Conservation (phyloP, 2,329 filamentous ascomycete species). For the Pseudovirgaria hyperparasitica region DNA sequence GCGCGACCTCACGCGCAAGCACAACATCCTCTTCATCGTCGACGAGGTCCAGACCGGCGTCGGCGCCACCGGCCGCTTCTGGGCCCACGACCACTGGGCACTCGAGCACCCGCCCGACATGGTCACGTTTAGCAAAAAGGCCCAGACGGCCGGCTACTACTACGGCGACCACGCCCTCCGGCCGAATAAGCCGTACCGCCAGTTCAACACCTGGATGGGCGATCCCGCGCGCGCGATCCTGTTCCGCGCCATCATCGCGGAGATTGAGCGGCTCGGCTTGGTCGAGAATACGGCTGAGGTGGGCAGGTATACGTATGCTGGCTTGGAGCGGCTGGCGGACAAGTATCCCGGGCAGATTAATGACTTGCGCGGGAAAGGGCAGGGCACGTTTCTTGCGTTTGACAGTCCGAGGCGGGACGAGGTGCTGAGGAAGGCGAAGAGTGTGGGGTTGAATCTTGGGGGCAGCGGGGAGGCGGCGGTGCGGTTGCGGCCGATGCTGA, state of each 20-base stretch:
- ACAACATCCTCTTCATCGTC: slow-evolving; percentile 74
- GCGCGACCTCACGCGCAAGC: slow-evolving; percentile 63
- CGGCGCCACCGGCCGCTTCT: slow-evolving; percentile 87
- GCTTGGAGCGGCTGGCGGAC: slow-evolving; percentile 53
- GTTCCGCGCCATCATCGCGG: slow-evolving; percentile 74
- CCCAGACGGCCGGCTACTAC: slow-evolving; percentile 87
- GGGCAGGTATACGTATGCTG: slow-evolving; percentile 64
- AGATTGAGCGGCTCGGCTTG: slow-evolving; percentile 65
- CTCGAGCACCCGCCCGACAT: slow-evolving; percentile 72
- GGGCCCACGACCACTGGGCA: slow-evolving; percentile 94
- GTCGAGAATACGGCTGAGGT: slow-evolving; percentile 66
- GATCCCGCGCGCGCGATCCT: slow-evolving; percentile 75
- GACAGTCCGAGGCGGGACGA: slow-evolving; percentile 70
- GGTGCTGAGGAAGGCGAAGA: slow-evolving; percentile 68
- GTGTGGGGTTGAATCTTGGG: slow-evolving; percentile 73
- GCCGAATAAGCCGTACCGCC: slow-evolving; percentile 86
- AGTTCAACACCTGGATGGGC: slow-evolving; percentile 98
- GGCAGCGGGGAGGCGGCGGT: slow-evolving; percentile 67
- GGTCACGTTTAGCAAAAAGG: slow-evolving; percentile 93
- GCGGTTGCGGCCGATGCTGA: slow-evolving; percentile 74
- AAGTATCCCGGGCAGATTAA: slow-evolving; percentile 66
- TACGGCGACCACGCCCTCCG: slow-evolving; percentile 67
- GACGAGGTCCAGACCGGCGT: slow-evolving; percentile 92
- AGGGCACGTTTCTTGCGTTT: slow-evolving; percentile 88
- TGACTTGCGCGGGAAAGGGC: slow-evolving; percentile 76